phyloP scores from a whole-genome alignment of 2,329 filamentous ascomycete genomes.

The Aspergillus novoparasiticus region DNA sequence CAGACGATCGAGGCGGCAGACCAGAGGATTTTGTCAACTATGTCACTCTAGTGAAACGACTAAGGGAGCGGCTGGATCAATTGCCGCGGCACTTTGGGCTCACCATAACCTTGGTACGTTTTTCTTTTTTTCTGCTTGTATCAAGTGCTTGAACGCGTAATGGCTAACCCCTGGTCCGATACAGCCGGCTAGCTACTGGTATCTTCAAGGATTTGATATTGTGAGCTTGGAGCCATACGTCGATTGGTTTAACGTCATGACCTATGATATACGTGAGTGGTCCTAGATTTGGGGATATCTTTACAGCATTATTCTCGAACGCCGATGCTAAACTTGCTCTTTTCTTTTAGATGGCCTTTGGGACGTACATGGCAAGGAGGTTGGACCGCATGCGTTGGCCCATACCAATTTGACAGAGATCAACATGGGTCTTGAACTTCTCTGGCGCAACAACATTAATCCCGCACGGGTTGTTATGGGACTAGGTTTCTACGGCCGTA shows the following conservation, averaged over 20 bases:
- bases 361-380: slow-evolving; percentile 21
- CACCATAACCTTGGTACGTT: slow-evolving; percentile 16
- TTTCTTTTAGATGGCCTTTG: slow-evolving; percentile 22
- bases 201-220: slow-evolving; percentile 18
- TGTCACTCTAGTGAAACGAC: slow-evolving; percentile 11
- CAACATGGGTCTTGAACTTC: slow-evolving; percentile 42
- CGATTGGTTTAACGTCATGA: slow-evolving; percentile 26
- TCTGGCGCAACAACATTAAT: slow-evolving; percentile 50
- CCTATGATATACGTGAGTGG: slow-evolving; percentile 24
- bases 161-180: not conserved
- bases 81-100: slow-evolving; percentile 4
- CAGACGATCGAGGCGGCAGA: slow-evolving; percentile 14
- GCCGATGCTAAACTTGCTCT: not conserved
- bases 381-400: slow-evolving; percentile 14
- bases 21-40: slow-evolving; percentile 13
- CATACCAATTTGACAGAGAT: slow-evolving; percentile 33
- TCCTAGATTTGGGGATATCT: not conserved
- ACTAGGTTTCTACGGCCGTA: slow-evolving; percentile 49
- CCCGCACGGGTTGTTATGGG: slow-evolving; percentile 49
- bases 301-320: not conserved
- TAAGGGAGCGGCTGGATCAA: slow-evolving; percentile 5
- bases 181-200: slow-evolving; percentile 20
- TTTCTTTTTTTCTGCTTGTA: not conserved
- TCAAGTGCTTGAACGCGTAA: not conserved
- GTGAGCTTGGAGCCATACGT: slow-evolving; percentile 13